These are phyloP conservation scores for Metschnikowia colocasiae DNA, from an alignment of 805 yeast genomes.

Conservation along the genomic window DNA sequence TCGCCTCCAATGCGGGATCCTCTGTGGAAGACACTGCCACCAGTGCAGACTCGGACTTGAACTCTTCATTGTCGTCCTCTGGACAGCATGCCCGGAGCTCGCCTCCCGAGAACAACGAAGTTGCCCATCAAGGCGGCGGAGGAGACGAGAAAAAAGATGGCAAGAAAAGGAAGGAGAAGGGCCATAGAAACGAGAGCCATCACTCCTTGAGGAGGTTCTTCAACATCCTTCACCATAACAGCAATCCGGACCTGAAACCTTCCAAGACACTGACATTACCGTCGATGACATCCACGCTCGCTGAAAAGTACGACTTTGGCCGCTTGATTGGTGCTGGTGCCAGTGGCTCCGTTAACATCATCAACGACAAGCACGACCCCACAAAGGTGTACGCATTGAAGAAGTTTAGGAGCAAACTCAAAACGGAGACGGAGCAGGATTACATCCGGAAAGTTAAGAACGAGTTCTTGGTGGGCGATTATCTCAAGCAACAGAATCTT, in stretches of 20 bases:
- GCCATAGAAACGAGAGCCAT: slow-evolving; percentile 10
- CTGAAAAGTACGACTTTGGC: slow-evolving; percentile 67
- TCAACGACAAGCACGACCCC: slow-evolving; percentile 55
- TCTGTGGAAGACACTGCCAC: not conserved
- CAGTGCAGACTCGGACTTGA: not conserved
- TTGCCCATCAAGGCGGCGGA: not conserved
- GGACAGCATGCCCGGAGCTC: not conserved
- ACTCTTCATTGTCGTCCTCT: not conserved
- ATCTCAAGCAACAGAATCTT: slow-evolving; percentile 68
- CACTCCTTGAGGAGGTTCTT: slow-evolving; percentile 48
- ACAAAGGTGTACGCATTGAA: slow-evolving; percentile 73
- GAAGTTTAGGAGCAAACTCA: slow-evolving; percentile 67
- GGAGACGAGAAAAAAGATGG: slow-evolving; percentile 1
- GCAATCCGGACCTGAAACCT: slow-evolving; percentile 8
- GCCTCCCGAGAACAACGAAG: not conserved
- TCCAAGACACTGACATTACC: slow-evolving; percentile 11
- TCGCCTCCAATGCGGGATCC: slow-evolving; percentile 13
- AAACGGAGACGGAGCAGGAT: slow-evolving; percentile 60
- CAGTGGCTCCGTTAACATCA: slow-evolving; percentile 86
- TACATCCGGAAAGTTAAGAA: slow-evolving; percentile 75
- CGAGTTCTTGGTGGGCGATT: slow-evolving; percentile 79
- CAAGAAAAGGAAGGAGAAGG: slow-evolving; percentile 8
- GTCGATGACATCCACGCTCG: slow-evolving; percentile 21
- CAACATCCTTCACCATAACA: slow-evolving; percentile 41
- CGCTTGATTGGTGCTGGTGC: slow-evolving; percentile 86